A percentile compares a stretch with the other conserved stretches of the same genome.
phyloP scores from a whole-genome alignment of 78 protist genomes.

The Dictyostelium capitatum region DNA sequence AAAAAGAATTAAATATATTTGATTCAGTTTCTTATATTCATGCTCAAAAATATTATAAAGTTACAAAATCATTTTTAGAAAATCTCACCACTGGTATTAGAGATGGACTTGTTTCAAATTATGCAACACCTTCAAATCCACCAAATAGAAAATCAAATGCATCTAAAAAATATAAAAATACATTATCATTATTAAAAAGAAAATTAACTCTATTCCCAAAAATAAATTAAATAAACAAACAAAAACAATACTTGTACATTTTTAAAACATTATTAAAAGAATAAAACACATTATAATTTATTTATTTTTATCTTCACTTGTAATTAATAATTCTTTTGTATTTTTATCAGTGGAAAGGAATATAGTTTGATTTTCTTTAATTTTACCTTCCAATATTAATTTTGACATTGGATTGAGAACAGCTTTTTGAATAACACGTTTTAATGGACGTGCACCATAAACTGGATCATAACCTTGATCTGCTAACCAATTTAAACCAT shows the following conservation, averaged over 20 bases:
- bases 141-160: not conserved
- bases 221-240: not conserved
- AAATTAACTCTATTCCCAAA: not conserved
- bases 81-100: slow-evolving; percentile 16
- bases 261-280: not conserved
- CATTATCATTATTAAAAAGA: not conserved
- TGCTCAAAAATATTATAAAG: slow-evolving; percentile 24
- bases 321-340: slow-evolving; percentile 24
- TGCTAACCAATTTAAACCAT: slow-evolving; percentile 79
- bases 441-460: slow-evolving; percentile 98
- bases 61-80: slow-evolving; percentile 21
- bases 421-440: slow-evolving; percentile 91
- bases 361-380: slow-evolving; percentile 48
- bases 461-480: slow-evolving; percentile 90
- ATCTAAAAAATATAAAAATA: not conserved
- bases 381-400: slow-evolving; percentile 67
- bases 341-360: not conserved
- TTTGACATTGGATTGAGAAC: slow-evolving; percentile 91
- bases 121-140: slow-evolving; percentile 17
- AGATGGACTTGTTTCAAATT: slow-evolving; percentile 2
- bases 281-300: not conserved
- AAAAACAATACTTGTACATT: not conserved
- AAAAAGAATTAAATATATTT: not conserved
- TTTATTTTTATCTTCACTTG: not conserved
- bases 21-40: not conserved